Evolutionary conservation across 768 basidiomycete species (phyloP).

Genomic region (Lentinula sp.): DNA sequence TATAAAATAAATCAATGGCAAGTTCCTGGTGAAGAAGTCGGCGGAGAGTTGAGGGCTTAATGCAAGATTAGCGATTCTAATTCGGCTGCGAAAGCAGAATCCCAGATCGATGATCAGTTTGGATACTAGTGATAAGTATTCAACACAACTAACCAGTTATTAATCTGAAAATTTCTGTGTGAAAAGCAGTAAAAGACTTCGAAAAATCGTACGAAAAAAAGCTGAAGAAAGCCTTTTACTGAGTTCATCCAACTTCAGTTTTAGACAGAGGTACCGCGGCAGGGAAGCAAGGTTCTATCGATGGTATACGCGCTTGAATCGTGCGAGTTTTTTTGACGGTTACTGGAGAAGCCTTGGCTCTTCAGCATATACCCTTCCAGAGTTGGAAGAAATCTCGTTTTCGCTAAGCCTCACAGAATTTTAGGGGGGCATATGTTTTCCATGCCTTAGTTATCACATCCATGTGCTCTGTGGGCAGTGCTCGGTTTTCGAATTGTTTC

Average conservation of each 20-base stretch:
- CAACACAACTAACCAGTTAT: not conserved
- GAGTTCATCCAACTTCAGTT: not conserved
- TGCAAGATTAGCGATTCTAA: not conserved
- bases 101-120: not conserved
- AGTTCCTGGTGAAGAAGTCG: conserved; percentile 3
- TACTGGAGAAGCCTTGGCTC: not conserved
- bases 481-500: not conserved
- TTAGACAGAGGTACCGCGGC: not conserved
- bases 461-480: too few relatives aligned
- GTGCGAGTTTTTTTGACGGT: not conserved
- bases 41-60: not conserved
- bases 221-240: not conserved
- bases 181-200: too few relatives aligned
- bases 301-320: not conserved
- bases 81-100: not conserved
- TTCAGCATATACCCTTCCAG: not conserved
- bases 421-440: too few relatives aligned
- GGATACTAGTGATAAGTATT: not conserved
- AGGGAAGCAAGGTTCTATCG: not conserved
- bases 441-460: too few relatives aligned
- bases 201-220: not conserved
- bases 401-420: not conserved
- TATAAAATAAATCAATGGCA: not conserved
- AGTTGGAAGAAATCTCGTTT: not conserved
- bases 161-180: too few relatives aligned